A percentile compares a stretch with the other conserved stretches of the same genome.
Conservation (phyloP, 345 rosid genomes). For the Citrus mangshanensis region DNA sequence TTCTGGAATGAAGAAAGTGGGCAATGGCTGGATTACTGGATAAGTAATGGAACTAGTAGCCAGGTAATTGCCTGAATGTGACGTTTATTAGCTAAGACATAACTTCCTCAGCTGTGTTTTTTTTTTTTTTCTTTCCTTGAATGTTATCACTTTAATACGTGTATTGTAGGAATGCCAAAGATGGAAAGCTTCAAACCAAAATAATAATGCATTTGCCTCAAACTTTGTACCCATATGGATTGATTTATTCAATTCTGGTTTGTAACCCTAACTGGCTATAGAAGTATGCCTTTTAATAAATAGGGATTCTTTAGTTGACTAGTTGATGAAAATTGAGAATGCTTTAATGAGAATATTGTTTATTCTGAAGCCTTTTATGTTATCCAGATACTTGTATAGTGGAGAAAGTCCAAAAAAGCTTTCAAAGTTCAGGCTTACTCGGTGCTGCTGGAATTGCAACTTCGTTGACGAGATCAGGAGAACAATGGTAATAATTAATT, state of each 20-base stretch:
- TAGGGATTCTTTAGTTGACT: too few species aligned
- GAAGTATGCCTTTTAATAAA: too few species aligned
- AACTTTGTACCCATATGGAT: conserved; percentile 86
- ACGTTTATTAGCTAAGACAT: background rate
- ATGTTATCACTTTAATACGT: background rate
- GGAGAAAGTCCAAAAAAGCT: conserved; percentile 50
- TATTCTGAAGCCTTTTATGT: background rate
- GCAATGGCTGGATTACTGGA: conserved; percentile 94
- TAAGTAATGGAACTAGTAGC: conserved; percentile 18
- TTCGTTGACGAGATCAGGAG: conserved; percentile 60
- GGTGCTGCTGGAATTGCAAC: conserved; percentile 67
- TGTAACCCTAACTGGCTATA: conserved; percentile 1
- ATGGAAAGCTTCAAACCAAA: conserved; percentile 63
- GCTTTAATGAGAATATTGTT: background rate
- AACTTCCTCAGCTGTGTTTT: background rate
- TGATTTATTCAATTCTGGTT: conserved; percentile 68
- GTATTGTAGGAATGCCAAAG: conserved; percentile 43
- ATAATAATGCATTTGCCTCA: conserved; percentile 65
- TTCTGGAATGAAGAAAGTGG: conserved; percentile 76
- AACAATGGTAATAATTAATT: conserved; percentile 65
- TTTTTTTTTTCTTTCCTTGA: too few species aligned
- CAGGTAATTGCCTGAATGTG: conserved; percentile 18
- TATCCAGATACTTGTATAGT: conserved; percentile 52
- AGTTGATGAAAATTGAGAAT: too few species aligned
- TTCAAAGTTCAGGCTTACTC: conserved; percentile 65